A percentile compares a stretch with the other conserved stretches of the same genome.
Conservation (phyloP, 2,329 filamentous ascomycete genomes). For the Calycina marina region DNA sequence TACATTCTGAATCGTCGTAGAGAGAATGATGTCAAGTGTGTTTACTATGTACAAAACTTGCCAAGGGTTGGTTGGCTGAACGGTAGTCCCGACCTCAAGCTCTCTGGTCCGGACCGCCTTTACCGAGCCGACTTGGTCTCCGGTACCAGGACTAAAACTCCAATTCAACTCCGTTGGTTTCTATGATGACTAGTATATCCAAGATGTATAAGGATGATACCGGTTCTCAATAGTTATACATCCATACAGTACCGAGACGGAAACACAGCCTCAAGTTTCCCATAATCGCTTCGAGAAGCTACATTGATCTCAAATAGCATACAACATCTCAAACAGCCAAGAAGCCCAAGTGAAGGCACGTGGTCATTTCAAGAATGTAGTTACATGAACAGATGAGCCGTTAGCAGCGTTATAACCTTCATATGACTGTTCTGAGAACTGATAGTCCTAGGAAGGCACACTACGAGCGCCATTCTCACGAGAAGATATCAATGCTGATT, state of each 20-base stretch:
- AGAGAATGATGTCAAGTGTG: too few relatives aligned
- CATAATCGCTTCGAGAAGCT: neutral
- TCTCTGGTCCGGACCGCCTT: too few relatives aligned
- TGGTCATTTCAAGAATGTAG: constrained; percentile 55
- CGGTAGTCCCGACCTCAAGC: too few relatives aligned
- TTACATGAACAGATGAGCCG: constrained; percentile 59
- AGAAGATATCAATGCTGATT: constrained; percentile 56
- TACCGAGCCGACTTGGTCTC: too few relatives aligned
- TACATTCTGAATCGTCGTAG: too few relatives aligned
- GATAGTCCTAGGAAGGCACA: constrained; percentile 40
- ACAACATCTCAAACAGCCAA: constrained; percentile 27
- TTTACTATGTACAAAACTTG: too few relatives aligned
- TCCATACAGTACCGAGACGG: neutral
- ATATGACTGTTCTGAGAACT: constrained; percentile 1
- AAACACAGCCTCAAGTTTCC: neutral
- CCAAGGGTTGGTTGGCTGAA: too few relatives aligned
- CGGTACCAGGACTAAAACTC: too few relatives aligned
- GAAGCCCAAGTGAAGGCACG: constrained; percentile 51
- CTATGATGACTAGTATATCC: neutral
- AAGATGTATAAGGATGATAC: neutral
- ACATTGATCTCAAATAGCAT: neutral
- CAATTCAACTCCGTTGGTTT: neutral
- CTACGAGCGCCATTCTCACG: constrained; percentile 55
- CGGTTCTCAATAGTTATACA: neutral
- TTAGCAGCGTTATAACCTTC: constrained; percentile 29